A percentile compares a stretch with the other conserved stretches of the same genome.
These are phyloP conservation scores for Balansia obtecta DNA, from an alignment of 2,329 filamentous ascomycete species.

Conservation along the genomic window DNA sequence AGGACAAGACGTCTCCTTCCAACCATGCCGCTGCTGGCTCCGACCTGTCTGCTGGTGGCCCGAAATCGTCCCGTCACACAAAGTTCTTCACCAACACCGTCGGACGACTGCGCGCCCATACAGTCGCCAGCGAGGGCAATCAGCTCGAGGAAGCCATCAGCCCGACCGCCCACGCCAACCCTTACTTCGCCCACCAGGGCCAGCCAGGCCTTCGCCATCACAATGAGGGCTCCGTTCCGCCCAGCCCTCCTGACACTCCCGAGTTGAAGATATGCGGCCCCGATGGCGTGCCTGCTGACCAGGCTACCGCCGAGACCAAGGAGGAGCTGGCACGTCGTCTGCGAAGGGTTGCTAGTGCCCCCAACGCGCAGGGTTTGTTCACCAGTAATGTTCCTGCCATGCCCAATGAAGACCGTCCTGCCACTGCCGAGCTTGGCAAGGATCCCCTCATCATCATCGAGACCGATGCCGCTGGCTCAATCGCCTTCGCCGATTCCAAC, in stretches of 20 bases:
- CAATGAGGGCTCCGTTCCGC: slow-evolving; percentile 85
- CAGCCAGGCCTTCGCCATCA: slow-evolving; percentile 87
- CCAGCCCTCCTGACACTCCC: slow-evolving; percentile 84
- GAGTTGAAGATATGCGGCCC: slow-evolving; percentile 60
- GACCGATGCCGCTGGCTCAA: slow-evolving; percentile 25
- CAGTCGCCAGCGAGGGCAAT: slow-evolving; percentile 86
- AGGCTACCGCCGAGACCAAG: slow-evolving; percentile 68
- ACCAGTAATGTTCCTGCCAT: slow-evolving; percentile 28
- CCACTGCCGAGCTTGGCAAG: slow-evolving; percentile 77
- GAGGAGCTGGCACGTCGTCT: slow-evolving; percentile 90
- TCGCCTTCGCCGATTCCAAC: slow-evolving; percentile 16
- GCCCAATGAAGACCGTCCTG: slow-evolving; percentile 54
- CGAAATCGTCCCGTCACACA: slow-evolving; percentile 67
- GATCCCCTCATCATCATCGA: slow-evolving; percentile 54
- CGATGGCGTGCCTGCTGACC: slow-evolving; percentile 49
- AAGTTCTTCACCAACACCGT: slow-evolving; percentile 80
- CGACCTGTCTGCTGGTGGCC: slow-evolving; percentile 9
- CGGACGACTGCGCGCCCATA: slow-evolving; percentile 77
- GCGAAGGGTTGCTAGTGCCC: slow-evolving; percentile 86
- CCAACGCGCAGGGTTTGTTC: slow-evolving; percentile 92
- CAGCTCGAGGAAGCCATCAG: slow-evolving; percentile 78
- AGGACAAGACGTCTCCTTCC: slow-evolving; percentile 16
- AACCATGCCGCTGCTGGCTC: slow-evolving; percentile 5
- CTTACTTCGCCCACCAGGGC: slow-evolving; percentile 94
- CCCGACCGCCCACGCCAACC: slow-evolving; percentile 88